Conservation (phyloP, 495 filamentous ascomycete genomes). For the Venustampulla echinocandica region DNA sequence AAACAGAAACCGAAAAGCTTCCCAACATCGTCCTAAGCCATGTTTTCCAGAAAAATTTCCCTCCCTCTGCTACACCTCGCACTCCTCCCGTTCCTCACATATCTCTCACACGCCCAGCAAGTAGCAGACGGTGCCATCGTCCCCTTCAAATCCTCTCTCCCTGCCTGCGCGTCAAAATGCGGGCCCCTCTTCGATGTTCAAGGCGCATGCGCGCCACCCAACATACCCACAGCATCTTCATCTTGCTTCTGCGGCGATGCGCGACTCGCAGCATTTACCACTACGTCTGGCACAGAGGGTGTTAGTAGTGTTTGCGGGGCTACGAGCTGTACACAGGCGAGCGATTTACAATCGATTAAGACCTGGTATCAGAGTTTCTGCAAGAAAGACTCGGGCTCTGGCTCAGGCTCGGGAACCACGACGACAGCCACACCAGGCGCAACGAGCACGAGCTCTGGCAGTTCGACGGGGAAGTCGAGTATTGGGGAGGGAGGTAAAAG, state of each 20-base stretch:
- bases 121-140: conserved; percentile 24
- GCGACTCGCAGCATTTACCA: conserved; percentile 30
- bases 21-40: no score
- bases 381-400: not conserved
- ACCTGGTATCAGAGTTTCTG: conserved; percentile 40
- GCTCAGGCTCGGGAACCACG: conserved; percentile 2
- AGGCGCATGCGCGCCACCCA: conserved; percentile 41
- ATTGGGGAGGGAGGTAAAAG: not conserved
- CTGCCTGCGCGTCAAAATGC: conserved; percentile 38
- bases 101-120: conserved; percentile 2
- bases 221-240: conserved; percentile 11
- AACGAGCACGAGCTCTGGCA: conserved; percentile 7
- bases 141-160: conserved; percentile 33
- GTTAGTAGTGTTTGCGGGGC: conserved; percentile 9
- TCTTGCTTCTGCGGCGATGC: conserved; percentile 41
- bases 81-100: conserved; percentile 6
- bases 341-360: conserved; percentile 34
- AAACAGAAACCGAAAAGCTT: no score
- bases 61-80: no score
- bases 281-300: conserved; percentile 10
- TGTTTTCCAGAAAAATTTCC: no score
- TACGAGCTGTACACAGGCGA: conserved; percentile 6
- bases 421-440: conserved; percentile 1
- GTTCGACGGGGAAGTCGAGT: not conserved
- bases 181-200: conserved; percentile 46